phyloP scores from a whole-genome alignment of 257 asterid genomes.

The Fraxinus excelsior region DNA sequence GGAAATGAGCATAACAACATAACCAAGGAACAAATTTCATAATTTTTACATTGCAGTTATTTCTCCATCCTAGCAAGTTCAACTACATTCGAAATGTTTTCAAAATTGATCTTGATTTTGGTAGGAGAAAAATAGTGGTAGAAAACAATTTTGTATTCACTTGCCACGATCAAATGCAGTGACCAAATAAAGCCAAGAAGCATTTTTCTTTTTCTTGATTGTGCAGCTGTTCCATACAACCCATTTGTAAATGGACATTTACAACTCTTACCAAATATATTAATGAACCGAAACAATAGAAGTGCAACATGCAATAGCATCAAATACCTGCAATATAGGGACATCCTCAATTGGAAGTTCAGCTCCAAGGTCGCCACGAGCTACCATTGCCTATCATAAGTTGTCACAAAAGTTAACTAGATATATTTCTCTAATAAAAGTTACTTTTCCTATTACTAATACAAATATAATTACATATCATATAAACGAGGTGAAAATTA shows the following conservation, averaged over 20 bases:
- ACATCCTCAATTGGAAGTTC: constrained; percentile 99
- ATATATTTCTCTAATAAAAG: constrained; percentile 17
- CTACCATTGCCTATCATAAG: constrained; percentile 93
- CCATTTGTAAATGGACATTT: neutral
- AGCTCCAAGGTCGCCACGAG: constrained; percentile 99
- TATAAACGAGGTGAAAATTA: neutral
- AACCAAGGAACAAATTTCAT: neutral
- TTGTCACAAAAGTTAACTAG: neutral
- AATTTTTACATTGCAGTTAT: neutral
- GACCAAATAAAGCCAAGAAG: neutral
- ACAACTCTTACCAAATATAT: neutral
- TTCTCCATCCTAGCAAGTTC: neutral
- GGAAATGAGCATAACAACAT: neutral
- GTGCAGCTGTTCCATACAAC: neutral
- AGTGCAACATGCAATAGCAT: neutral
- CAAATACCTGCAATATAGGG: constrained; percentile 86
- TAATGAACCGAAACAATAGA: neutral
- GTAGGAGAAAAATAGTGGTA: neutral
- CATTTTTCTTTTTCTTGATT: neutral
- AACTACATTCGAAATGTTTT: neutral
- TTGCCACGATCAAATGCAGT: neutral
- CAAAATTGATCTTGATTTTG: neutral
- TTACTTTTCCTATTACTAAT: constrained; percentile 1
- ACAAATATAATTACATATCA: constrained; percentile 13
- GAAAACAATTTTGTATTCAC: neutral